Base-by-base conservation (phyloP, 2,329 filamentous ascomycete genomes). In the Rutstroemia sydowiana region DNA sequence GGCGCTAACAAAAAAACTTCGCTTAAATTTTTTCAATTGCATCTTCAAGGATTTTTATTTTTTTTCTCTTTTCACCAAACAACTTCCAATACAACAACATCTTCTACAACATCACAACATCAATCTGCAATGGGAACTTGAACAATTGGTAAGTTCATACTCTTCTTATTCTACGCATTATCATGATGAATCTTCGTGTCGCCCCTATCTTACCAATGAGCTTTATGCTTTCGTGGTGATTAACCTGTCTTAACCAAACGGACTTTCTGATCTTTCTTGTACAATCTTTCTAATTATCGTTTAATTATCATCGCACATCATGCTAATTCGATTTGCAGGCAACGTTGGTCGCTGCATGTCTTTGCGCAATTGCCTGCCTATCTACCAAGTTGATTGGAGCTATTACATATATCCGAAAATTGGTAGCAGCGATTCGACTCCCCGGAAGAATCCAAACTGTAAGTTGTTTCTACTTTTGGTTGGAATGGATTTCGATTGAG, bases 181-280 rank as follows among this genome's bases (percentile, higher is more conserved):
- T 37, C 31, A 74, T 79, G 76, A 79, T 79, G 76, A 79, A 70
- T 67, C 70, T 66, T 69, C 66, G 70, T 75, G 76, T 79, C 76
- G 76, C 76, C 76, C 76, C 76, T 77, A 76, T 75, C 76, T 74
- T 75, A 79, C 71, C 60, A 62, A 59, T 55, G 60, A 65, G 60
- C 58, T 63, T 41, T 62, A 54, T 54, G 58, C 63, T 65, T 64
- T 63, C 55, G 72, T 79, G 76, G 75, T 79, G 76, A 79, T 68
- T 54, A 73, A 78, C 76, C 75, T 71, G 75, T 78, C 75, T 73
- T 70, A 73, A n/a, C 76, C 75, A 79, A 78, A 76, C 70, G 74
- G 75, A 78, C 73, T 66, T 60, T 66, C 74, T 76, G 73, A 76
- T 68, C 34, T 37, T 37, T n/a, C n/a, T n/a, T n/a, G n/a, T n/a